Percentiles rank a stretch among this genome's conserved stretches.
These are phyloP conservation scores for Fusarium staphyleae DNA, from an alignment of 2,329 filamentous ascomycete genomes.

Conservation along the genomic window DNA sequence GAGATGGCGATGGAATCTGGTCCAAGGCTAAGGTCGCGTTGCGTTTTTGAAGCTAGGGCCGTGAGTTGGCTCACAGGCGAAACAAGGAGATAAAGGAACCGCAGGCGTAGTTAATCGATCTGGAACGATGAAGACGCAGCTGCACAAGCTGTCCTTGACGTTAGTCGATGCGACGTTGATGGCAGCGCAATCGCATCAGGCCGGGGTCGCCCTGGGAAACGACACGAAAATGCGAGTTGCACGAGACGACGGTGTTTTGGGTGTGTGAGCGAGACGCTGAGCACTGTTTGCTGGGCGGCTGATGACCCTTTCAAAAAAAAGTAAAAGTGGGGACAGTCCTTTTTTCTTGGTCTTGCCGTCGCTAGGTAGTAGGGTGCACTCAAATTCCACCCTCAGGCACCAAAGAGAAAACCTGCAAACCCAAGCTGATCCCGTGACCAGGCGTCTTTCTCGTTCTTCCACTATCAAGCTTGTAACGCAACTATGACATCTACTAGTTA, in stretches of 20 bases:
- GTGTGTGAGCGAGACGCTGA: conserved; percentile 29
- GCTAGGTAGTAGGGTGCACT: too few species aligned
- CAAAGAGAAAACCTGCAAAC: conserved; percentile 10
- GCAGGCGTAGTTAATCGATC: conserved; percentile 15
- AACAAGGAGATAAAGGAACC: conserved; percentile 16
- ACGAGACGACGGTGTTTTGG: conserved; percentile 39
- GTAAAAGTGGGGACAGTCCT: conserved; percentile 14
- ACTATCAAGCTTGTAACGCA: too few species aligned
- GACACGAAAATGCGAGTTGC: conserved; percentile 41
- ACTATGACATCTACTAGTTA: too few species aligned
- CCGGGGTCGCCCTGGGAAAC: conserved; percentile 42
- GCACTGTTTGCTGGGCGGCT: conserved; percentile 30
- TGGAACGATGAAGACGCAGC: conserved; percentile 27
- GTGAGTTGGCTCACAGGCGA: conserved; percentile 12
- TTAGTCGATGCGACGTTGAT: conserved; percentile 39
- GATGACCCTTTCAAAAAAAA: conserved; percentile 35
- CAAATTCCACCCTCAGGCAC: conserved; percentile 33
- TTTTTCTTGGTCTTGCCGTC: neutral
- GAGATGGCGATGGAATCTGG: conserved; percentile 17
- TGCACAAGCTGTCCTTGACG: conserved; percentile 27
- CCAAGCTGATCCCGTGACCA: conserved; percentile 34
- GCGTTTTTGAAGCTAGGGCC: conserved; percentile 14
- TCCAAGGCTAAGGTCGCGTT: conserved; percentile 21
- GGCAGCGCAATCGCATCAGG: conserved; percentile 41
- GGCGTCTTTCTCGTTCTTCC: neutral